Conservation (phyloP, 2,329 filamentous ascomycete species). For the Talaromyces sp. region DNA sequence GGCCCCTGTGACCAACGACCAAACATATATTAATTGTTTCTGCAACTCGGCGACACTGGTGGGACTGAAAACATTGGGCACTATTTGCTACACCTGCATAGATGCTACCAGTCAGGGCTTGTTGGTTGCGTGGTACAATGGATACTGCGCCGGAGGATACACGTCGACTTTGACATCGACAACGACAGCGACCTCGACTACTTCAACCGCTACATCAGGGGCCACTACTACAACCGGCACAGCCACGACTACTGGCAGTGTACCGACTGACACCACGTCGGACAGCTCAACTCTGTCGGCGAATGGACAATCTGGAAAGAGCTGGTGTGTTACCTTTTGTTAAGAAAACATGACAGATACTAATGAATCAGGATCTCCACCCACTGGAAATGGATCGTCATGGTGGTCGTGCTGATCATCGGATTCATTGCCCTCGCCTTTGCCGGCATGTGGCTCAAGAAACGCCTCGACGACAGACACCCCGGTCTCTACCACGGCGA, state of each 20-base stretch:
- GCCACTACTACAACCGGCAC: not conserved
- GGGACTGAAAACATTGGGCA: constrained; percentile 51
- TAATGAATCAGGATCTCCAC: constrained; percentile 52
- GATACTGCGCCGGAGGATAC: constrained; percentile 50
- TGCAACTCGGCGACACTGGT: constrained; percentile 60
- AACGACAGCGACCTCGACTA: constrained; percentile 18
- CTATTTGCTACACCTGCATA: constrained; percentile 60
- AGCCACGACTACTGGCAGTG: not conserved
- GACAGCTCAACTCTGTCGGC: not conserved
- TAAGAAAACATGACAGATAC: not conserved
- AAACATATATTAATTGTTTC: constrained; percentile 64
- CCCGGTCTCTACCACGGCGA: constrained; percentile 28
- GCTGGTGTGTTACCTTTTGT: constrained; percentile 2
- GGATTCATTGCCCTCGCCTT: constrained; percentile 63
- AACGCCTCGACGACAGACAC: constrained; percentile 63
- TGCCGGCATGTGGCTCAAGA: constrained; percentile 64
- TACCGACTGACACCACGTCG: not conserved
- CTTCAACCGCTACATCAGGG: constrained; percentile 2
- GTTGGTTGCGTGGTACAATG: constrained; percentile 66
- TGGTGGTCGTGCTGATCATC: constrained; percentile 69
- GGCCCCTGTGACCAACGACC: constrained; percentile 42
- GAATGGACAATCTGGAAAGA: not conserved
- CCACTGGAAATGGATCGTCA: constrained; percentile 77
- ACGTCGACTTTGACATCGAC: constrained; percentile 24
- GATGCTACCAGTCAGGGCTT: constrained; percentile 47